Base-by-base conservation (phyloP, 2,329 filamentous ascomycete species). In the Penicillium sp. region DNA sequence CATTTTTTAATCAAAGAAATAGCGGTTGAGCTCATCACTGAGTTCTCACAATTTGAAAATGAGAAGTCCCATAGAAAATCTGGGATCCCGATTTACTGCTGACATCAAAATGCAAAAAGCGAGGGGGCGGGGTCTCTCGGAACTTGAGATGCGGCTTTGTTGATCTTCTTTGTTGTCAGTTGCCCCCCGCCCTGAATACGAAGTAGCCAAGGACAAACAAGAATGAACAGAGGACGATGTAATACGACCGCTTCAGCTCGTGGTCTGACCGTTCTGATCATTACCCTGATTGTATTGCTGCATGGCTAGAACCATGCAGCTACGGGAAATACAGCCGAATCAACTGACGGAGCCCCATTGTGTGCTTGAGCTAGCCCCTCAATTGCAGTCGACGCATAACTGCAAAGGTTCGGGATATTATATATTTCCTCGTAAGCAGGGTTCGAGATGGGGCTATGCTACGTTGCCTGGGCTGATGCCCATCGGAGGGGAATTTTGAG, bases 121-220 rank as follows among this genome's bases (percentile, higher is more conserved):
- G 38, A 36, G 39, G 35, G 27, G 27, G 23, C 33, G 19, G 33
- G 12, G 17, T 13, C 15, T 12, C 13, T 44, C 12, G 19, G 42
- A 44, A 54, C 19, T 29, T 23, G 19, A 6, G 31, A 41, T 48
- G 44, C 33, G 31, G 43, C 55, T 61, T 61, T 62, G 54, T 60
- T 53, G 17, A 21, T 21, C 36, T 44, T 52, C 49, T 56, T 56
- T 59, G 58, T 49, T 58, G 39, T 23, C 23, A 25, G 19, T 21
- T 21, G 15, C 31, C 43, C 39, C 39, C 51, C 41, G 41, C 52
- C 36, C 55, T 42, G 42, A 15, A 36, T 39, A 43, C 29, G 53
- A 35, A n/a, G n/a, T 41, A 41, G 19, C 41, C 31, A 49, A 51
- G n/a, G 8, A 15, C 12, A 27, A 48, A 41, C 19, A 13, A 10